phyloP scores from a whole-genome alignment of 345 rosid genomes.

The Excoecaria cochinchinensis region DNA sequence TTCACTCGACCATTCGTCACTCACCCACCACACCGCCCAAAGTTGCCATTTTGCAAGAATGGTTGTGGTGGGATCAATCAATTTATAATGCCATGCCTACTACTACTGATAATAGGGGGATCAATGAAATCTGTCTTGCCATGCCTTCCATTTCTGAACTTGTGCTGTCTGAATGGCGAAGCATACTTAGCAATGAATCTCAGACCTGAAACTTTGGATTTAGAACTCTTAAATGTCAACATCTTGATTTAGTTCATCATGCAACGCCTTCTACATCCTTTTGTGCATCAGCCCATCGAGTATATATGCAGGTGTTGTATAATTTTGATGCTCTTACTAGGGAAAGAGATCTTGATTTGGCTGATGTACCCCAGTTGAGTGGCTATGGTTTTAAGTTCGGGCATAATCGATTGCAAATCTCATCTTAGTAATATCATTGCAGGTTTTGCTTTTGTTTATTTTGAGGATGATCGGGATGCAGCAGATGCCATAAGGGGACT shows the following conservation, averaged over 20 bases:
- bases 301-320: conserved; percentile 75
- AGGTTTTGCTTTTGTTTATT: conserved; percentile 92
- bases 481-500: conserved; percentile 71
- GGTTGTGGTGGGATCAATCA: conserved; percentile 50
- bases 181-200: conserved; percentile 65
- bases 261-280: conserved; percentile 75
- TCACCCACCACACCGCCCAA: conserved; percentile 49
- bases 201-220: conserved; percentile 64
- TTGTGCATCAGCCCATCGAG: conserved; percentile 70
- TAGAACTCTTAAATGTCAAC: conserved; percentile 50
- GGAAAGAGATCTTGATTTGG: conserved; percentile 38
- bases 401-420: conserved; percentile 15
- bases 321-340: conserved; percentile 38
- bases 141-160: conserved; percentile 64
- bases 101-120: conserved; percentile 52
- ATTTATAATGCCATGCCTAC: conserved; percentile 48
- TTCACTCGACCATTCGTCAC: conserved; percentile 51
- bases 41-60: conserved; percentile 44
- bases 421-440: conserved; percentile 27
- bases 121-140: conserved; percentile 62
- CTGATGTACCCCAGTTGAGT: conserved; percentile 31
- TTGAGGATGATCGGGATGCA: conserved; percentile 86
- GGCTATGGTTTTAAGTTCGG: conserved; percentile 17
- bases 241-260: conserved; percentile 69
- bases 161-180: conserved; percentile 66